phyloP scores from a whole-genome alignment of 75 land plant species.

The Cryptomeria japonica region DNA sequence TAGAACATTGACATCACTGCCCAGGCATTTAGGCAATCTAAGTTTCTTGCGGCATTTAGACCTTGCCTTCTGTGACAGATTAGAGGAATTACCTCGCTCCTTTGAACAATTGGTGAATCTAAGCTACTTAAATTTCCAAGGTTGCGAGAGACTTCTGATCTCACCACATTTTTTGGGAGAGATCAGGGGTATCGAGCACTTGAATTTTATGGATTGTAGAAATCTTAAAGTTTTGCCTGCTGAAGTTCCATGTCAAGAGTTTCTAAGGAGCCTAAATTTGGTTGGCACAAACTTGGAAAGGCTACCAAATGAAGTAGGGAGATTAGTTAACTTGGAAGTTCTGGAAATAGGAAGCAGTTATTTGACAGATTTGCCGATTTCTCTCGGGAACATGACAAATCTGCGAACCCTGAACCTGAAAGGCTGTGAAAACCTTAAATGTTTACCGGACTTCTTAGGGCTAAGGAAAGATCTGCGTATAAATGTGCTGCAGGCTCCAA shows the following conservation, averaged over 20 bases:
- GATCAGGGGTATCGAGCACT: not conserved
- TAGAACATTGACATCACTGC: not conserved
- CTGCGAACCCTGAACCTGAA: not conserved
- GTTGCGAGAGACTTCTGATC: not conserved
- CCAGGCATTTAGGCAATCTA: not conserved
- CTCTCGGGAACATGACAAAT: not conserved
- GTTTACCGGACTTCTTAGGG: not conserved
- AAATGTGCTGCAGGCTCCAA: too few species aligned
- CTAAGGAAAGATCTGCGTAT: too few species aligned
- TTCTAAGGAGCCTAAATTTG: not conserved
- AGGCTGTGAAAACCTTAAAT: not conserved
- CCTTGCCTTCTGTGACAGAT: not conserved
- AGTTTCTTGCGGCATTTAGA: not conserved
- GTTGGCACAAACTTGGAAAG: not conserved
- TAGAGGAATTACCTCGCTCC: not conserved
- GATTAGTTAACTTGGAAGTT: not conserved
- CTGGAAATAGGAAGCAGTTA: not conserved
- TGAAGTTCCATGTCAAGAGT: not conserved
- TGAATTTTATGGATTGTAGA: not conserved
- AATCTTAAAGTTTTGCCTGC: not conserved
- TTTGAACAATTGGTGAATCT: not conserved
- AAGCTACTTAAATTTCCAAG: not conserved
- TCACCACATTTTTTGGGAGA: not conserved
- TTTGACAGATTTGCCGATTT: not conserved
- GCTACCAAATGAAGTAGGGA: not conserved